A percentile compares a stretch with the other conserved stretches of the same genome.
Conservation (phyloP, 75 land plant species). For the Pinus taeda region DNA sequence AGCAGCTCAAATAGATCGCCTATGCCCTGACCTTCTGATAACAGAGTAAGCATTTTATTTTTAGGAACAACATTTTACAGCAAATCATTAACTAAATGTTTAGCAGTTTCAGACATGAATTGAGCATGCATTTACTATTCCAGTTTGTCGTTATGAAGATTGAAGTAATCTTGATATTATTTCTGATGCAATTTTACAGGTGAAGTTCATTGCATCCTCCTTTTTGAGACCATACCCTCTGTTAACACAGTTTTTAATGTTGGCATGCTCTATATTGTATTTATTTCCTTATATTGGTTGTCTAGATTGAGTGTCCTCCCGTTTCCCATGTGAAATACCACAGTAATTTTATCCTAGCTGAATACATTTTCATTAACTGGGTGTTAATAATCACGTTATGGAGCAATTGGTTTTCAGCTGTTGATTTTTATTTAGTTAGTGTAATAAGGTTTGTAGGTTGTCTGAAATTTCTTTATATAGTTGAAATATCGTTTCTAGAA, state of each 20-base stretch:
- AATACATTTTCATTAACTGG: neutral
- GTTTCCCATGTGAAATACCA: neutral
- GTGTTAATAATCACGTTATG: too few species aligned
- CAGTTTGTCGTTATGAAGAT: neutral
- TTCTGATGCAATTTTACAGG: neutral
- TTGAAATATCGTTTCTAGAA: neutral
- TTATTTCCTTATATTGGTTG: neutral
- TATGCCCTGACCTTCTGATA: slow-evolving; percentile 87
- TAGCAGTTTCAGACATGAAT: neutral
- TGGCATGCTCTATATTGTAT: neutral
- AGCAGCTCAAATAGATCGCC: slow-evolving; percentile 97
- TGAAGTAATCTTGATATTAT: too few species aligned
- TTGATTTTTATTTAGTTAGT: neutral
- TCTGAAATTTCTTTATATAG: neutral
- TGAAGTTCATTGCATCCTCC: neutral
- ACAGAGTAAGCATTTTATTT: slow-evolving; percentile 64
- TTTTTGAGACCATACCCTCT: neutral
- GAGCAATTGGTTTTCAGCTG: neutral
- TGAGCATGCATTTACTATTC: neutral
- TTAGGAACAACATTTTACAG: neutral
- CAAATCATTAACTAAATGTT: neutral
- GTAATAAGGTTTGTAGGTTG: neutral
- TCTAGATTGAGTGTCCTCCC: neutral
- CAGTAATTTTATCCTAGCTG: neutral
- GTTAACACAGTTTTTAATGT: neutral